Evolutionary conservation across 768 basidiomycete species (phyloP).

Genomic region (Ephemerocybe angulata): DNA sequence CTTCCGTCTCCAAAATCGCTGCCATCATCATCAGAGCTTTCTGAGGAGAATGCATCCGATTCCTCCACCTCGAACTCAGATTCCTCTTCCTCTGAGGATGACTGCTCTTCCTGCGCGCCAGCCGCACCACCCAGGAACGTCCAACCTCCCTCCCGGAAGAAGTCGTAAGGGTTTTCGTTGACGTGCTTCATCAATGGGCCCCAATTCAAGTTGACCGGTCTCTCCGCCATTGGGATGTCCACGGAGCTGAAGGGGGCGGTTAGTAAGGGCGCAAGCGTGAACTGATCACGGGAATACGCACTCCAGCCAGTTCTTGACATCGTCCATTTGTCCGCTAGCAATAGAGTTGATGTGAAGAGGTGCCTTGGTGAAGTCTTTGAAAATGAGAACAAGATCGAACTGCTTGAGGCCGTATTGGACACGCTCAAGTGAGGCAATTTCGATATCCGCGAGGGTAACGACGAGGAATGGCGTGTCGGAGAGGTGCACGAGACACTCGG

Average conservation of each 20-base stretch:
- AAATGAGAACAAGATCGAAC: constrained; percentile 95
- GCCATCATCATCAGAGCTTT: constrained; percentile 46
- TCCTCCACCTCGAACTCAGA: constrained; percentile 56
- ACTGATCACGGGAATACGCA: constrained; percentile 41
- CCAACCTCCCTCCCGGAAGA: constrained; percentile 98
- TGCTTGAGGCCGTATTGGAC: constrained; percentile 95
- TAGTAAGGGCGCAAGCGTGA: constrained; percentile 3
- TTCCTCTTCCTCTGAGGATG: constrained; percentile 45
- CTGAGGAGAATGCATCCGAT: constrained; percentile 53
- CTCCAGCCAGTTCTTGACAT: constrained; percentile 99
- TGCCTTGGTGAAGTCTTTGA: constrained; percentile 90
- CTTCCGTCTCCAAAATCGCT: constrained; percentile 39
- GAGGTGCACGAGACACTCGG: constrained; percentile 93
- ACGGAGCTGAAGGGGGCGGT: constrained; percentile 65
- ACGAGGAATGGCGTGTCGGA: constrained; percentile 96
- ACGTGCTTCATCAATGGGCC: constrained; percentile 98
- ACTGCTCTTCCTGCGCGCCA: constrained; percentile 52
- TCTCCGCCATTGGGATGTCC: constrained; percentile 93
- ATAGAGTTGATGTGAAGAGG: constrained; percentile 98
- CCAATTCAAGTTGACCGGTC: constrained; percentile 98
- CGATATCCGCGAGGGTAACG: constrained; percentile 90
- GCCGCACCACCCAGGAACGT: constrained; percentile 75
- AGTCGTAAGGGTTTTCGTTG: constrained; percentile 92
- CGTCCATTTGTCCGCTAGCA: constrained; percentile 84
- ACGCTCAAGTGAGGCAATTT: constrained; percentile 94